phyloP scores from a whole-genome alignment of 495 filamentous ascomycete species.

The Penicillium lividum region DNA sequence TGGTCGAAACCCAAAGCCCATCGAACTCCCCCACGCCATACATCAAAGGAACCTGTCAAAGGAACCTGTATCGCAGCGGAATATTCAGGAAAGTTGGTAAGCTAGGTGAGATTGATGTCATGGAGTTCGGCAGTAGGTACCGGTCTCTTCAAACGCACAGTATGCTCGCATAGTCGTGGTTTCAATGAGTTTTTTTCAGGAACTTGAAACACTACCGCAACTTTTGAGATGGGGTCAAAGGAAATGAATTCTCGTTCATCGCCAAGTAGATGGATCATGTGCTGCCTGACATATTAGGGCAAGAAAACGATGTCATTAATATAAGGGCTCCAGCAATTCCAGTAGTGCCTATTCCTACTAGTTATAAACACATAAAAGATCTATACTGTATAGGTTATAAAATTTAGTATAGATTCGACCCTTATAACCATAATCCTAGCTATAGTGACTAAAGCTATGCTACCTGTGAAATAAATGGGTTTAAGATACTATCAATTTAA shows the following conservation, averaged over 20 bases:
- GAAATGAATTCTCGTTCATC: not conserved
- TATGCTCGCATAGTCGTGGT: constrained; percentile 17
- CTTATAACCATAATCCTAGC: no score
- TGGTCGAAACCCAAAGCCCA: constrained; percentile 17
- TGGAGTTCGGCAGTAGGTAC: constrained; percentile 21
- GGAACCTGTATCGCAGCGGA: constrained; percentile 14
- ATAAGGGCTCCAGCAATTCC: no score
- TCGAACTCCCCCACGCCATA: constrained; percentile 26
- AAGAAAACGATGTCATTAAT: no score
- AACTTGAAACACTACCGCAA: constrained; percentile 19
- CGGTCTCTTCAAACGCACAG: constrained; percentile 25
- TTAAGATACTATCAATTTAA: no score
- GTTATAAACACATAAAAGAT: no score
- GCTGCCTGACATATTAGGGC: no score
- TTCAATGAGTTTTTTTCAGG: constrained; percentile 17
- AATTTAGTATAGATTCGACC: no score
- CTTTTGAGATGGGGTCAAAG: constrained; percentile 20
- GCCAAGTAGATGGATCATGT: not conserved
- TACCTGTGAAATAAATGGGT: no score
- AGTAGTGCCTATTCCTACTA: no score
- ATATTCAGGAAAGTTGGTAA: constrained; percentile 22
- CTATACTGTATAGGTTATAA: no score
- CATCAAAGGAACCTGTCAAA: constrained; percentile 28
- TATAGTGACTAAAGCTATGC: no score
- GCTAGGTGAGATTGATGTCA: constrained; percentile 24